Evolutionary conservation across 257 asterid genomes (phyloP).

Genomic region (Solanum rostratum): DNA sequence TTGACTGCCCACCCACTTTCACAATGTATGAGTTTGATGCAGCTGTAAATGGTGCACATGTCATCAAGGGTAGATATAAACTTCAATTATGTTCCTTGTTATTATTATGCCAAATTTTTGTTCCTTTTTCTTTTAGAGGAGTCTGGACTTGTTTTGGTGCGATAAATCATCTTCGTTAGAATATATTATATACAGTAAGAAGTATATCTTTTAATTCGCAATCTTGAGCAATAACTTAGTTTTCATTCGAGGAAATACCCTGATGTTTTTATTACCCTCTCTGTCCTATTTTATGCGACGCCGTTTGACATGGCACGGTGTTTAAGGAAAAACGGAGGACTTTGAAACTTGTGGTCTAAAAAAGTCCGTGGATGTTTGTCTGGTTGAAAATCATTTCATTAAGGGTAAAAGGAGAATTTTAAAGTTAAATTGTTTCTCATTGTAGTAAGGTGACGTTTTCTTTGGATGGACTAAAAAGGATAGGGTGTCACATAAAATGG

Average conservation of each 20-base stretch:
- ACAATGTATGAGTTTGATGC: constrained; percentile 99
- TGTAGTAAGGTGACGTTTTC: no score
- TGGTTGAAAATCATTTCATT: no score
- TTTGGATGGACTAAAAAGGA: no score
- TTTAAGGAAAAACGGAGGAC: no score
- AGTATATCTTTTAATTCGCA: not conserved
- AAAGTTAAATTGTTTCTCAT: no score
- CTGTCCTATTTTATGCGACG: no score
- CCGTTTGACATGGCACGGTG: no score
- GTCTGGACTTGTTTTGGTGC: not conserved
- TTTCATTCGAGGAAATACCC: not conserved
- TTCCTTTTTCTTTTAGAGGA: not conserved
- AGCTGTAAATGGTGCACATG: constrained; percentile 85
- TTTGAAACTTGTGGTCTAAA: no score
- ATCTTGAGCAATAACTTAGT: not conserved
- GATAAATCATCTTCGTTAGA: not conserved
- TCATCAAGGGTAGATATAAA: constrained; percentile 53
- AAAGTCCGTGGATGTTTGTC: no score
- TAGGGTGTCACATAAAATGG: no score
- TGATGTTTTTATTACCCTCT: not conserved
- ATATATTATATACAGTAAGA: not conserved
- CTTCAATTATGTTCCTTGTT: not conserved
- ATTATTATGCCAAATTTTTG: not conserved
- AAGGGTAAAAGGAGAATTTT: no score
- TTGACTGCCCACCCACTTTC: constrained; percentile 98